Evolutionary conservation across 129 eudicot genomes (phyloP), one percentile per base, ranked within the genome.

Genomic region (Pseudognaphalium luteoalbum): DNA sequence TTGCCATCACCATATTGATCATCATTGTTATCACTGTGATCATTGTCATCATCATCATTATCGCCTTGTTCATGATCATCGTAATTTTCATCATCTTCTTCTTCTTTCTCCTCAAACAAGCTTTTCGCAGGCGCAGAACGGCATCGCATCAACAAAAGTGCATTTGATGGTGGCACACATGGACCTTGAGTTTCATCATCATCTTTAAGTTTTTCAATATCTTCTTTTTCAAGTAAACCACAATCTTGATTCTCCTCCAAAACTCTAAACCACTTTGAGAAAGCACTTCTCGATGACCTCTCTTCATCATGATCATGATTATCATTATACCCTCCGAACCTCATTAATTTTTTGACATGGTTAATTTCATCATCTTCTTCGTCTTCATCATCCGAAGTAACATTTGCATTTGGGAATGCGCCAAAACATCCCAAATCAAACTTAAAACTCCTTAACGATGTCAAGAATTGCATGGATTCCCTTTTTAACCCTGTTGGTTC

Each of bases 391-490:
- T 87, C 91, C 0, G 94, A 86, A 22, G 85, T 81, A 69, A 86
- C 66, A 12, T 70, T 71, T 12, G 83, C 76, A n/a, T 82, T 42
- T 5, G 95, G 92, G 51, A 88, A 83, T 5, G 95, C 74, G 7
- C 98, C 96, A 70, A 90, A 93, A 70, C 98, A 93, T 33, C 96
- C 91, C 62, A 92, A 92, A 83, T 93, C 98, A 68, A 93, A 87
- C 68, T 87, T 75, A 12, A 90, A 58, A 70, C 77, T 86, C 67
- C 92, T 70, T 51, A 93, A 85, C 75, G 87, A 85, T n/a, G 92
- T 78, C 75, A 93, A 70, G 86, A 93, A 90, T 35, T 86, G 90
- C 96, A 88, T 76, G 37, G 86, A 84, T 39, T 92, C 98, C 73
- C 90, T 92, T 86, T 92, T 92, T 34, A 92, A 77, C 66, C 96